Evolutionary conservation across 495 filamentous ascomycete genomes (phyloP).

Genomic region (Penicillium argentinense): DNA sequence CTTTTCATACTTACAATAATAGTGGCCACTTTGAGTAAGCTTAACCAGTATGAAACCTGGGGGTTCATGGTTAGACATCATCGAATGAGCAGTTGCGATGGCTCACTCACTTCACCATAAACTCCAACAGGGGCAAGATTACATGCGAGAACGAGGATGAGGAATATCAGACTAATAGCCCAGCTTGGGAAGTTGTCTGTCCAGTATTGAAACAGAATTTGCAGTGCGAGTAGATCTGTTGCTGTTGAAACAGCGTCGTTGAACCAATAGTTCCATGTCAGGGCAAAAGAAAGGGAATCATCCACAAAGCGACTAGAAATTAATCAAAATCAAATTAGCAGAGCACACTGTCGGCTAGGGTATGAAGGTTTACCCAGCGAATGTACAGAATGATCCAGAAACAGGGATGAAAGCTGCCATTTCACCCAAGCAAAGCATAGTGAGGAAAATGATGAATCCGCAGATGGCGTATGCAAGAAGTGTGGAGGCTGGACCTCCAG

Average conservation of each 20-base stretch:
- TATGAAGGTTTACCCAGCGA: constrained; percentile 43
- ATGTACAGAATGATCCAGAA: constrained; percentile 53
- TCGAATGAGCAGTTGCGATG: too few relatives aligned
- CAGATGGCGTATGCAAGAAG: constrained; percentile 55
- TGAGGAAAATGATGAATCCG: constrained; percentile 50
- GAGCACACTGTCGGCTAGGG: not conserved
- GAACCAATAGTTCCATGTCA: constrained; percentile 61
- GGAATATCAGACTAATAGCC: constrained; percentile 53
- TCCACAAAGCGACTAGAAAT: constrained; percentile 53
- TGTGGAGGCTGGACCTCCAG: constrained; percentile 62
- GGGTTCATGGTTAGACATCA: not conserved
- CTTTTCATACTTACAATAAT: constrained; percentile 53
- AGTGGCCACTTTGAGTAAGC: constrained; percentile 55
- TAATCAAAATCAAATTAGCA: constrained; percentile 5
- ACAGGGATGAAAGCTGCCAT: constrained; percentile 53
- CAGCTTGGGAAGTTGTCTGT: constrained; percentile 52
- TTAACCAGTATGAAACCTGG: constrained; percentile 57
- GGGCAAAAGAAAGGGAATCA: constrained; percentile 53
- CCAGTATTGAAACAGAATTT: constrained; percentile 54
- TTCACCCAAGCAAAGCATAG: constrained; percentile 51
- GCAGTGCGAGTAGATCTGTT: constrained; percentile 54
- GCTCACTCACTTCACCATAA: constrained; percentile 60
- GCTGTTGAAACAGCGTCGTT: constrained; percentile 59
- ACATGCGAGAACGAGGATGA: constrained; percentile 45
- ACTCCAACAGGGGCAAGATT: constrained; percentile 53